These are phyloP conservation scores for Kodamaea arcana DNA, from an alignment of 1,139 yeast genomes.

Conservation along the genomic window DNA sequence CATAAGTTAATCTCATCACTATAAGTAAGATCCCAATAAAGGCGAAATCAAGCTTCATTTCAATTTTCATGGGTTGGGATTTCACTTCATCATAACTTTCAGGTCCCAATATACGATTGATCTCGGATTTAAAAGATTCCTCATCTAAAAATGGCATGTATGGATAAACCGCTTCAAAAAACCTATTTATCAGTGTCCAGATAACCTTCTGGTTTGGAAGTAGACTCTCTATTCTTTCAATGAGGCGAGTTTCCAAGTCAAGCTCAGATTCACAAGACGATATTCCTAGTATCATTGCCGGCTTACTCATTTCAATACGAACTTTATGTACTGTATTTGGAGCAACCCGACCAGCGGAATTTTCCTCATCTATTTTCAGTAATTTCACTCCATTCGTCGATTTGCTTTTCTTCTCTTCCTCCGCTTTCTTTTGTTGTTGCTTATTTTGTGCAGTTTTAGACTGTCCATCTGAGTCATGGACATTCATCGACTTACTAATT, in stretches of 20 bases:
- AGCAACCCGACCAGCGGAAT: not conserved
- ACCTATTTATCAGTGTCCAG: slow-evolving; percentile 27
- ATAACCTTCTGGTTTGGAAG: slow-evolving; percentile 40
- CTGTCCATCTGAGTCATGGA: not conserved
- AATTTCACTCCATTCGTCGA: not conserved
- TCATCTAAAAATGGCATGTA: slow-evolving; percentile 52
- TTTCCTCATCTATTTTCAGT: not conserved
- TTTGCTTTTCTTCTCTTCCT: not conserved
- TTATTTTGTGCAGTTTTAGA: not conserved
- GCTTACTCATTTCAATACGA: slow-evolving; percentile 15
- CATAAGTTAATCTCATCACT: slow-evolving; percentile 38
- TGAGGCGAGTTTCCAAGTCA: slow-evolving; percentile 23
- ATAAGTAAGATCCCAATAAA: slow-evolving; percentile 39
- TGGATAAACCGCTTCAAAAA: slow-evolving; percentile 44
- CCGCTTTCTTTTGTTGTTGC: not conserved
- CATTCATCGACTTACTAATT: slow-evolving; percentile 13
- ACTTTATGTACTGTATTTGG: not conserved
- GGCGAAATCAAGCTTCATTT: slow-evolving; percentile 45
- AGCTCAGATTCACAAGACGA: slow-evolving; percentile 30
- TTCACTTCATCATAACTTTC: slow-evolving; percentile 10
- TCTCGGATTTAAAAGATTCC: slow-evolving; percentile 17
- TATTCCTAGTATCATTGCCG: slow-evolving; percentile 27
- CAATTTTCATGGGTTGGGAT: slow-evolving; percentile 20
- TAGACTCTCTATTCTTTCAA: slow-evolving; percentile 22
- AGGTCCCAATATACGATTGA: slow-evolving; percentile 20